Evolutionary conservation across 192 early-diverging fungal species (phyloP).

Genomic region (Coemansia asiatica): DNA sequence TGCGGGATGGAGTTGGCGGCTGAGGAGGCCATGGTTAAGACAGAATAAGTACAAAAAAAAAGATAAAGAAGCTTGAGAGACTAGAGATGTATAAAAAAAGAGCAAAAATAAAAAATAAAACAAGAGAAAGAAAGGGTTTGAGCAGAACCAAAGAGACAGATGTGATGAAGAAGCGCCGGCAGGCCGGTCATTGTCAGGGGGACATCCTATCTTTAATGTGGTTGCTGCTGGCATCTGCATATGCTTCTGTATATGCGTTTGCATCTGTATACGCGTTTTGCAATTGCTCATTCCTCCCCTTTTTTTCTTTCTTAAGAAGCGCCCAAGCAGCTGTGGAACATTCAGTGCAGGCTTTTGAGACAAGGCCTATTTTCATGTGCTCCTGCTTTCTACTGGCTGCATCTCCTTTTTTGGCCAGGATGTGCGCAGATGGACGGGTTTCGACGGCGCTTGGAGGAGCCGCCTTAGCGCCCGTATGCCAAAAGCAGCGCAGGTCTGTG

Average conservation of each 20-base stretch:
- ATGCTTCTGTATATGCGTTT: too few species aligned
- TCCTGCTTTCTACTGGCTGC: background rate
- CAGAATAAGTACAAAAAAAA: background rate
- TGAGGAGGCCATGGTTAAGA: slow-evolving; percentile 14
- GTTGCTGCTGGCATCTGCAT: too few species aligned
- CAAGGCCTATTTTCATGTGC: slow-evolving; percentile 7
- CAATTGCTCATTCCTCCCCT: background rate
- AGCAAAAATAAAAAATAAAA: background rate
- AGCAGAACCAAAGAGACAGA: too few species aligned
- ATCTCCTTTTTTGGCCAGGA: background rate
- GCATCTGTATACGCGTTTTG: too few species aligned
- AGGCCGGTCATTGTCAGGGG: too few species aligned
- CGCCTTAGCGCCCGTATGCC: background rate
- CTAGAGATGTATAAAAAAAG: background rate
- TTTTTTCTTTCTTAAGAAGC: too few species aligned
- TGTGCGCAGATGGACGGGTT: background rate
- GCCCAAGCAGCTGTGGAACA: too few species aligned
- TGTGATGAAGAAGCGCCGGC: background rate
- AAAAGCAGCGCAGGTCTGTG: too few species aligned
- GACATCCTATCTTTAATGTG: too few species aligned
- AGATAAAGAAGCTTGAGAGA: background rate
- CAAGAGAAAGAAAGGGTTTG: background rate
- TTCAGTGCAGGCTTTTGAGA: background rate
- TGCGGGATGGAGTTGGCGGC: slow-evolving; percentile 11
- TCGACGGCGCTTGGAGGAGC: background rate